Base-by-base conservation (phyloP, 495 filamentous ascomycete genomes). In the Neurospora sp. region DNA sequence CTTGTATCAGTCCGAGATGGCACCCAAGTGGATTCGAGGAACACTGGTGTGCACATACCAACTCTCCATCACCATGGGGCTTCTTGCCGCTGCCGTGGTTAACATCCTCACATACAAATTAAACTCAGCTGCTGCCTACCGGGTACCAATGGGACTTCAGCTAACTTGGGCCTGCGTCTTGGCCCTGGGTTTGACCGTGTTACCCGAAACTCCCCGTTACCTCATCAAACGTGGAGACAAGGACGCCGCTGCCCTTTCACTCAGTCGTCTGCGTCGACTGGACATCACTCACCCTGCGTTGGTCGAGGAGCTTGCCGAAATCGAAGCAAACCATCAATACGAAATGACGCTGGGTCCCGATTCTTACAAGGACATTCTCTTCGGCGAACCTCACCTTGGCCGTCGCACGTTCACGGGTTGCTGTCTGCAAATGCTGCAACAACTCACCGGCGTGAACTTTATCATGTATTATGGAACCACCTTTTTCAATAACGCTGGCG, bases 31-130 rank as follows among this genome's bases (percentile, higher is more conserved):
- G 91, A 92, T 97, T 77, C 90, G 94, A 82, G 94, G 94, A 78
- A 91, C 92, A n/a, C 87, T 97, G 38, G 93, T 97, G 70, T 93
- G 92, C 79, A 90, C 91, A 59, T 97, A 97, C 82, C 94, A 97
- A 84, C 85, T 96, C 72, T 93, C 92, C 70, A 97, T 97, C 81
- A 97, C 94, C 27, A 79, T 93, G 37, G 94, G 94, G 73, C 85
- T 97, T 7, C 85, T 97, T 42, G 82, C 94, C 68, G 93, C 94
- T n/a, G 87, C 93, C 65, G 88, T 92, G 77, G 91, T 95, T 78
- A 93, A 94, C 83, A 93, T 96, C 75, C 81, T 89, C 10, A 94
- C 92, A 59, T 85, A 91, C 79, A 82, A 85, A 68, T 85, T 91
- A 68, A 77, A 85, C 9, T 84, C 90, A 71, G 84, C 87, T 16